Percentiles rank a stretch among this genome's conserved stretches.
Evolutionary conservation across 257 asterid genomes (phyloP).

Genomic region (Echium plantagineum): DNA sequence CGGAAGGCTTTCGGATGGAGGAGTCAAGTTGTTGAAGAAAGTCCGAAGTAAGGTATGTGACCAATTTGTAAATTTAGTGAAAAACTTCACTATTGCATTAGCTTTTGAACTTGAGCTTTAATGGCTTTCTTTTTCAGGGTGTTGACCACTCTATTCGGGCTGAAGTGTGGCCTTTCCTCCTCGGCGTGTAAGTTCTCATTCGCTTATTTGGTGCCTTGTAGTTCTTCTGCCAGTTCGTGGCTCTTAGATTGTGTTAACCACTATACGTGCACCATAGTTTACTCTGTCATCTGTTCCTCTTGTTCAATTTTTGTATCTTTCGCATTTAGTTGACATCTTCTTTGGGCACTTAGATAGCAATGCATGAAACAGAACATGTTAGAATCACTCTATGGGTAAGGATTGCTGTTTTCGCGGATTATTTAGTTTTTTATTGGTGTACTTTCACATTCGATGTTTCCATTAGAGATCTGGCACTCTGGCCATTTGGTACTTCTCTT

Average conservation of each 20-base stretch:
- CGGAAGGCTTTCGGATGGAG: constrained; percentile 71
- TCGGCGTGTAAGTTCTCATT: constrained; percentile 55
- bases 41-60: constrained; percentile 69
- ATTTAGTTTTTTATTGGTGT: no score
- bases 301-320: background rate
- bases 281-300: background rate
- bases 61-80: background rate
- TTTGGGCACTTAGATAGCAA: no score
- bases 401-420: no score
- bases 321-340: background rate
- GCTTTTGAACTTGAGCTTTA: constrained; percentile 1
- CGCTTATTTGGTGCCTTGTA: background rate
- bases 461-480: no score
- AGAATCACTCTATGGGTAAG: no score
- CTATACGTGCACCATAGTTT: background rate
- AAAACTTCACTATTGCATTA: background rate
- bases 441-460: no score
- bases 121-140: constrained; percentile 44
- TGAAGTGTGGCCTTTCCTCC: constrained; percentile 96
- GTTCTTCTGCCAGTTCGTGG: background rate
- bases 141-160: constrained; percentile 82
- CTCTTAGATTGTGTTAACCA: background rate
- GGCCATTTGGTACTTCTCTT: no score
- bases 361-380: no score
- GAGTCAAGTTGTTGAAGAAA: constrained; percentile 80